Evolutionary conservation across 306 rosid species (phyloP), one percentile per base, ranked within the genome.

Genomic region (Leucaena leucocephala): DNA sequence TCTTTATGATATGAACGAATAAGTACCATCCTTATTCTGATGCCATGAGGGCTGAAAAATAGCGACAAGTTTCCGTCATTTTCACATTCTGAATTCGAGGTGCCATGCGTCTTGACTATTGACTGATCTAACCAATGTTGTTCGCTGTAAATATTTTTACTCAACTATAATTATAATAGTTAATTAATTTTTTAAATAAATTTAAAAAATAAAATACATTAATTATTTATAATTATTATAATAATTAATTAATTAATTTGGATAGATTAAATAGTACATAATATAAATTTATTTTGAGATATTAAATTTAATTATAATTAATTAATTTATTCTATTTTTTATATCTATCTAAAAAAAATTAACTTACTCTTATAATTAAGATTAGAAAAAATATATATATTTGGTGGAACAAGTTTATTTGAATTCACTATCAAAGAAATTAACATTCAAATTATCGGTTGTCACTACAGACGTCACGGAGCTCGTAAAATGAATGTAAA

Each of bases 71-170:
- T 48, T 16, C 22, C 16, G 5, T 36, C 10, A 12, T 52, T 52
- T 35, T 72, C 64, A 17, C 63, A 36, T 44, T 50, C 17, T 3
- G 21, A 69, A 45, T 6, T 50, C 59, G 33, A 50, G 52, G 35
- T 27, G 48, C 38, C 76, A 38, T 35, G 50, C 61, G 2, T 50
- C 27, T 35, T 72, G 76, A 72, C 65, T 72, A 48, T 36, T 44
- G 27, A 27, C 27, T 27, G 27, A 0, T 19, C 65, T 17, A 52
- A 36, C 76, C 13, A 36, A 52, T 15, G 61, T 48, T 71, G 42
- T n/a, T n/a, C n/a, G 61, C 44, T 45, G 58, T 42, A 33, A 14
- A 45, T 21, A 43, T 27, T 0, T 1, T 27, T 27, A 27, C 27
- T 27, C n/a, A 27, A 27, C 27, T 27, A 0, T 27, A 27, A 27